These are phyloP conservation scores for Solanum chacoense DNA, from an alignment of 305 asterid genomes.

Conservation along the genomic window DNA sequence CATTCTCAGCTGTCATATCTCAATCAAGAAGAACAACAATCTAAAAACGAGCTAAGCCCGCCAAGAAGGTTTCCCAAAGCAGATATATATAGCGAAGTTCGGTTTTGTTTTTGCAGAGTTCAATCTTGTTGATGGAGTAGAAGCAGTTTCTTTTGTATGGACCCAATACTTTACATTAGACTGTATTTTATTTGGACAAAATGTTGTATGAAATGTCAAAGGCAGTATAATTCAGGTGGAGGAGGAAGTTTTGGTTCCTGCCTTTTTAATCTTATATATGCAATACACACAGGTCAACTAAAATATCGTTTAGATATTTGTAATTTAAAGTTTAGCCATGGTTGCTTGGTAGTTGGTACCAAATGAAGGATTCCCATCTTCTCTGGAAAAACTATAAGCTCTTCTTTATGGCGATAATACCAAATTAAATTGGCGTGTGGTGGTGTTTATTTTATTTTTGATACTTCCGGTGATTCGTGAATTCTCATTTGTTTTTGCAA, in stretches of 20 bases:
- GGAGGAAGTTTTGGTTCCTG: background rate
- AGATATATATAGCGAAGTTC: background rate
- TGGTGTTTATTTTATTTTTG: background rate
- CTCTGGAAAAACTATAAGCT: background rate
- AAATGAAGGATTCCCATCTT: background rate
- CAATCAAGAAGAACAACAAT: background rate
- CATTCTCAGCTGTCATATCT: background rate
- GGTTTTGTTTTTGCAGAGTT: background rate
- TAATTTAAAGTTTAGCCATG: background rate
- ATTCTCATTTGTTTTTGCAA: background rate
- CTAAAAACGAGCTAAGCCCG: background rate
- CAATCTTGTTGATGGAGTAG: background rate
- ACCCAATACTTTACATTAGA: background rate
- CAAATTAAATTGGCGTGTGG: background rate
- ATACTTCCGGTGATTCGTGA: background rate
- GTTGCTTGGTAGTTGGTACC: background rate
- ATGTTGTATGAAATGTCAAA: background rate
- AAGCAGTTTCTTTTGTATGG: background rate
- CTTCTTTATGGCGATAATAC: background rate
- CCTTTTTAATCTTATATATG: background rate
- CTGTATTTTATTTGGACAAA: background rate
- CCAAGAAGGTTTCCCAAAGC: background rate
- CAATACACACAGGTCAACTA: background rate
- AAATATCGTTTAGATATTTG: background rate
- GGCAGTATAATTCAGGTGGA: background rate